Base-by-base conservation (phyloP, 139 green algal species). In the Closterium sp. region DNA sequence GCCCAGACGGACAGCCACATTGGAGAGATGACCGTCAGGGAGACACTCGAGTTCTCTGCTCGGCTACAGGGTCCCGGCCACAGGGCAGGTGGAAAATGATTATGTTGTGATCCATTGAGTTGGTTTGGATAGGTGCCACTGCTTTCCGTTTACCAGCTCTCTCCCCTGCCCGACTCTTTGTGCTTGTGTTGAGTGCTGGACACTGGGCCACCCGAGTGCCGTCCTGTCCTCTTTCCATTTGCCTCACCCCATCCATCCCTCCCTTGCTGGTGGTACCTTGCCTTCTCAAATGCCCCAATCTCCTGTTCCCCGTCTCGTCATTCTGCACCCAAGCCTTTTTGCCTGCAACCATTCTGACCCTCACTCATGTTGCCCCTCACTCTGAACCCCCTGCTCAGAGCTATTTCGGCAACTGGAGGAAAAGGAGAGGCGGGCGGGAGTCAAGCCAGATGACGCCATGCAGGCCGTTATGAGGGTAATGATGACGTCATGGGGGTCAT, bases 1-100 rank as follows among this genome's bases (percentile, higher is more conserved):
- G 86, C 36, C 34, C 95, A 96, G 87, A 90, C 9, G 12, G 90
- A 93, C 84, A 25, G 33, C 34, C 90, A 93, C 66, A 93, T 90
- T 34, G 36, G 36, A 6, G 36, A 55, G 36, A 55, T 55, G 36
- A 55, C 36, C 6, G 36, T 12, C 4, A 6, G 6, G 36, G 36
- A 55, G 6, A 55, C 36, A 6, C 6, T 55, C 4, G 36, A 55
- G 36, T 55, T 55, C 6, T 55, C 36, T 55, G 36, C 93, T 23
- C 69, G 84, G 4, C 34, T 94, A 34, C 90, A 89, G 85, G 89
- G 89, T 8, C 76, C 76, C 4, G 76, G 76, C 28, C n/a, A 33
- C 76, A 33, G 4, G n/a, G 6, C 21, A 85, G 81, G 81, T 85
- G 81, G 10, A n/a, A n/a, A 12, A 19, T n/a, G n/a, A n/a, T n/a